Base-by-base conservation (phyloP, 805 yeast species). In the Pichia phayaonensis region DNA sequence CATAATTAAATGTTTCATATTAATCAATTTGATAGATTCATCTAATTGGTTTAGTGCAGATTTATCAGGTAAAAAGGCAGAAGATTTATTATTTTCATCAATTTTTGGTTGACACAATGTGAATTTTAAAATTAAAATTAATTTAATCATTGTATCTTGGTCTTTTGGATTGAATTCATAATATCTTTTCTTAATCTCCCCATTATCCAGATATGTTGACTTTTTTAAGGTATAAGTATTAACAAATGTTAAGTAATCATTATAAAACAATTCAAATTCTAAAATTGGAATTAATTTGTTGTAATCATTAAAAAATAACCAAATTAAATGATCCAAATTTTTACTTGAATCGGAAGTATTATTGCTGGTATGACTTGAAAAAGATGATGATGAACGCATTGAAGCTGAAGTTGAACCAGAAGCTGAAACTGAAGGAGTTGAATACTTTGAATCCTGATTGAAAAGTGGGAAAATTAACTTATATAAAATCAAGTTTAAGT, bases 201-300 rank as follows among this genome's bases (percentile, higher is more conserved):
- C 63, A 68, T 67, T 62, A 66, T 76, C 57, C 61, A 74, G 27
- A 68, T 71, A 58, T 15, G 65, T 63, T 18, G 68, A 62, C 16
- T 58, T 55, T 41, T 61, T 59, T 8, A 60, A 38, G 2, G 70
- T 63, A 51, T 60, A 67, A 45, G 63, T 69, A 58, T 72, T 72
- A 57, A 71, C 70, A 44, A 79, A 69, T 45, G 76, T 77, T 56
- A 78, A 72, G 34, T 79, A 79, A 46, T 73, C 72, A 56, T 72
- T 73, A 73, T 77, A 78, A 54, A 79, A 78, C 38, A 70, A 64
- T 44, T 73, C 75, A 55, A 75, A 77, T 56, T 78, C 83, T 54
- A 79, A 71, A 10, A 79, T 73, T 4, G 83, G 83, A 24, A 79
- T 71, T 52, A 79, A 70, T 22, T 74, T 72, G 63, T 79, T 79